phyloP scores from a whole-genome alignment of 306 rosid genomes.

The Rosa rugosa region DNA sequence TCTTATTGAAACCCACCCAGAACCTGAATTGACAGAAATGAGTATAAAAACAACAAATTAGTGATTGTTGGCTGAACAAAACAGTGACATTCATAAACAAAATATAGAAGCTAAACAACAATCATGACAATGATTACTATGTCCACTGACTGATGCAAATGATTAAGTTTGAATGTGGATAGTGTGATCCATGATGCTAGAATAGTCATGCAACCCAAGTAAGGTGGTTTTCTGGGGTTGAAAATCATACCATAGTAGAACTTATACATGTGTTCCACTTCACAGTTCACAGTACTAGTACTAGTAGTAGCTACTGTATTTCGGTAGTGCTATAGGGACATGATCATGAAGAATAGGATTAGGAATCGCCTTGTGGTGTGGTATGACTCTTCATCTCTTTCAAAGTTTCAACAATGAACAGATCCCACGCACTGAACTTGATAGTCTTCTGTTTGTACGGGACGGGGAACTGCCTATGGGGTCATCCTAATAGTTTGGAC shows the following conservation, averaged over 20 bases:
- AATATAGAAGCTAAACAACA: neutral
- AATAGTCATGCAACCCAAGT: neutral
- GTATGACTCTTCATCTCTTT: no score
- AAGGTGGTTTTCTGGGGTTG: constrained; percentile 4
- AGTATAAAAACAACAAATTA: neutral
- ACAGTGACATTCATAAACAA: constrained; percentile 5
- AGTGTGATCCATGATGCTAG: neutral
- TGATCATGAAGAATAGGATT: constrained; percentile 1
- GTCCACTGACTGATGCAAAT: neutral
- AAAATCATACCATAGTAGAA: constrained; percentile 13
- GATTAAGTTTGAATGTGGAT: neutral
- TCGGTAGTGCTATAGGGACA: constrained; percentile 3
- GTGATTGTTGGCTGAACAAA: neutral
- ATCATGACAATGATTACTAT: constrained; percentile 2
- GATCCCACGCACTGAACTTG: no score
- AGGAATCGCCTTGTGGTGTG: neutral
- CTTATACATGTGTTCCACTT: constrained; percentile 9
- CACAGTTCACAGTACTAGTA: neutral
- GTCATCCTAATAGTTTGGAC: no score
- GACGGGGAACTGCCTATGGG: no score
- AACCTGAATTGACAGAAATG: constrained; percentile 6
- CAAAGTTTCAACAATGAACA: no score
- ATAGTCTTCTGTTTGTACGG: no score
- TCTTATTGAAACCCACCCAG: constrained; percentile 7
- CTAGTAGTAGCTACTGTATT: neutral